A percentile compares a stretch with the other conserved stretches of the same genome.
These are phyloP conservation scores for Knufia fluminis DNA, from an alignment of 2,329 filamentous ascomycete genomes.

Conservation along the genomic window DNA sequence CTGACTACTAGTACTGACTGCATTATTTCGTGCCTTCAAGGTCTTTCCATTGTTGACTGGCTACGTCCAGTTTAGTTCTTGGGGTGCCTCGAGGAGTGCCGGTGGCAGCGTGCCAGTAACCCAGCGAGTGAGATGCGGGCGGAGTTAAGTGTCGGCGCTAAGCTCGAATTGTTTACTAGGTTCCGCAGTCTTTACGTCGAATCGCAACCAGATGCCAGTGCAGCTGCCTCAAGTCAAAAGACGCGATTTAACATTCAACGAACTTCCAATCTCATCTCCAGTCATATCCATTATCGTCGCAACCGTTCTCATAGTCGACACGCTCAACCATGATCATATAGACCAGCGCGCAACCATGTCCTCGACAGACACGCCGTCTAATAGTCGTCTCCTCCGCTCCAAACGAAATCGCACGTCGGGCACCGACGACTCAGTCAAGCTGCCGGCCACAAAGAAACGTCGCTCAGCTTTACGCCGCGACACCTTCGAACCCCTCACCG, in stretches of 20 bases:
- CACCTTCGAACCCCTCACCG: conserved; percentile 25
- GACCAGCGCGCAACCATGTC: conserved; percentile 20
- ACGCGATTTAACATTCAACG: neutral
- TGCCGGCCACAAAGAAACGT: conserved; percentile 39
- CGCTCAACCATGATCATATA: conserved; percentile 4
- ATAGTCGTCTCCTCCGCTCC: conserved; percentile 21
- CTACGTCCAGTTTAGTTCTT: too few relatives aligned
- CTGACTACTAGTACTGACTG: too few relatives aligned
- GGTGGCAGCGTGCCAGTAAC: neutral
- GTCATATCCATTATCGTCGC: neutral
- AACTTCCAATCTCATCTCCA: too few relatives aligned
- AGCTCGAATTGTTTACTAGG: conserved; percentile 2
- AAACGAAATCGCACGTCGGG: conserved; percentile 25
- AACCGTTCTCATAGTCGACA: neutral
- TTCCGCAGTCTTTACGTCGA: conserved; percentile 2
- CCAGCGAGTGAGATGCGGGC: neutral
- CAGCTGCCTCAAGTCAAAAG: neutral
- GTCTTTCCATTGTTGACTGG: neutral
- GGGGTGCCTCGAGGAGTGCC: too few relatives aligned
- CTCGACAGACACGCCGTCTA: conserved; percentile 20
- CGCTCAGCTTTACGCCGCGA: conserved; percentile 34
- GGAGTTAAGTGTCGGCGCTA: conserved; percentile 6
- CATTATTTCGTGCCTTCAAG: too few relatives aligned
- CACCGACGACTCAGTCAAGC: conserved; percentile 37
- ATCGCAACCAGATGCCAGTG: neutral